Evolutionary conservation across 108 stramenopile species (phyloP), one percentile per base, ranked within the genome.

Genomic region (Skeletonema marinoi): DNA sequence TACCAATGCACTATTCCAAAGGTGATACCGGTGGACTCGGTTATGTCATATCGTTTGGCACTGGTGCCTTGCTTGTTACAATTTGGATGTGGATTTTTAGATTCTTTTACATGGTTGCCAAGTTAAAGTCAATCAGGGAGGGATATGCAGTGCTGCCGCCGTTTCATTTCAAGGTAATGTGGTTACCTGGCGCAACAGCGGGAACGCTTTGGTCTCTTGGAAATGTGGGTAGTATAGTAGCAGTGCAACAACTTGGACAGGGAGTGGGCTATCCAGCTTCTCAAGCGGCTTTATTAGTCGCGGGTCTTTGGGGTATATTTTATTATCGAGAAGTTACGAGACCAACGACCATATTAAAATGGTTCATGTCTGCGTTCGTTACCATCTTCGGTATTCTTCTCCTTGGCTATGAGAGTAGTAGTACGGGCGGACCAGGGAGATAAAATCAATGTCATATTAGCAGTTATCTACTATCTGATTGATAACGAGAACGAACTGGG

Each of bases 241-340:
- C 92, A 21, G 89, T 91, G 0, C 80, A 87, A 41, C 82, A 89
- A 69, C 83, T 95, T 13, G 94, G 92, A 1, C 88, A 95, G 78
- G 91, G 89, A 29, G 88, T 95, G n/a, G 94, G 94, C 1, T 91
- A 92, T 71, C 87, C 81, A 13, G 81, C 81, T 1, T 75, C 74
- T 31, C 81, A 82, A 46, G 70, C 81, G 16, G 74, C 81, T 1
- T 50, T 81, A 33, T 51, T 81, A 13, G 69, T 81, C 0, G 68
- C 68, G 66, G 94, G 94, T 3, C 68, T 93, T 32, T 93, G 92
- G 91, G 94, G 94, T 4, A 93, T 95, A 14, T 88, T 89, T 60
- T 93, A 60, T 44, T 95, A 83, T 80, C 76, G 86, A 51, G 94
- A 95, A 65, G 81, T 95, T 21, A 70, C 56, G 17, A 91, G 88